Conservation (phyloP, 805 yeast genomes). For the Wickerhamiella spandovensis region DNA sequence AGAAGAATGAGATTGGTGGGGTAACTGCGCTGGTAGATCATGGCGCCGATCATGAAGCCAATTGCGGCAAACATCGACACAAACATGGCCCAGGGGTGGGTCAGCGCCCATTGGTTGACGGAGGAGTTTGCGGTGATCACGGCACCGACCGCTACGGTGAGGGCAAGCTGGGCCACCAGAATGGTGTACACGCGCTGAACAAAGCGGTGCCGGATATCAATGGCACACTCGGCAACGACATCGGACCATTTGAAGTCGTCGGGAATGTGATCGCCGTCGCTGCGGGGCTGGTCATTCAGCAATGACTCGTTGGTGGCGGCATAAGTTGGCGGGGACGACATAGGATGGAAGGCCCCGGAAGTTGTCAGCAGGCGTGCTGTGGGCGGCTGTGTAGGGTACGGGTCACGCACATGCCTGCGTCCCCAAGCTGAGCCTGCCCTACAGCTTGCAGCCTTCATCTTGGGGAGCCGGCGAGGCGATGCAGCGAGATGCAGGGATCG, state of each 20-base stretch:
- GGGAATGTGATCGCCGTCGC: constrained; percentile 20
- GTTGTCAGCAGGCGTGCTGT: background rate
- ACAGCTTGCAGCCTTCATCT: too few species aligned
- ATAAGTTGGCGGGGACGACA: constrained; percentile 1
- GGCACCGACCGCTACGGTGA: constrained; percentile 46
- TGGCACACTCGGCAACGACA: constrained; percentile 62
- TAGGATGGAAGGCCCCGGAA: background rate
- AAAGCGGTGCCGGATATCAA: constrained; percentile 62
- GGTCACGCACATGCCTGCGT: too few species aligned
- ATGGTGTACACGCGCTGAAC: constrained; percentile 68
- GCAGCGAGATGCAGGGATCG: too few species aligned
- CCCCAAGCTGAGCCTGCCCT: too few species aligned
- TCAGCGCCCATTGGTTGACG: constrained; percentile 41
- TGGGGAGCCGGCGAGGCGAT: too few species aligned
- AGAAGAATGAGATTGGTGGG: constrained; percentile 53
- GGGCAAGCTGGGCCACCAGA: constrained; percentile 47
- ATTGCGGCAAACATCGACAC: constrained; percentile 47
- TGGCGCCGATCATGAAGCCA: constrained; percentile 51
- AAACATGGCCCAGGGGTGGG: constrained; percentile 45
- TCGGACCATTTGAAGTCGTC: constrained; percentile 75
- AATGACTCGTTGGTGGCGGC: background rate
- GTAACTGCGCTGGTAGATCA: constrained; percentile 48
- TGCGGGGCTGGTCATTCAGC: constrained; percentile 3
- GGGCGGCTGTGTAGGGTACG: too few species aligned
- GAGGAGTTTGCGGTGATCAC: constrained; percentile 33